These are phyloP conservation scores for Tulasnella calospora DNA, from an alignment of 768 basidiomycete genomes.

Conservation along the genomic window DNA sequence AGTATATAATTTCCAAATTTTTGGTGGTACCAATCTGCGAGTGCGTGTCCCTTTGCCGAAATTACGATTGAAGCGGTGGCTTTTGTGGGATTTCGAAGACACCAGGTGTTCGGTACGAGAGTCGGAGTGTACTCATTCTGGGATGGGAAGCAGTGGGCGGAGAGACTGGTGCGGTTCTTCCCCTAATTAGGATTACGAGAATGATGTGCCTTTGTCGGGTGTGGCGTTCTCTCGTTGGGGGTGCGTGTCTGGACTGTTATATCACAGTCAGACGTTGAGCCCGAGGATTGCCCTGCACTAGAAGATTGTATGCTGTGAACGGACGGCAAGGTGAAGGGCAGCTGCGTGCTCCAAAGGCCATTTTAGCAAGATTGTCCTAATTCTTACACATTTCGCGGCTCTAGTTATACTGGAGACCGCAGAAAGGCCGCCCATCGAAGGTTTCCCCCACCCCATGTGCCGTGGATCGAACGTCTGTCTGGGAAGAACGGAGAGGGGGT, in stretches of 20 bases:
- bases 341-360: no score
- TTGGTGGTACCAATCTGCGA: background rate
- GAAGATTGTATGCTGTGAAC: no score
- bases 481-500: background rate
- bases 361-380: no score
- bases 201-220: background rate
- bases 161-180: background rate
- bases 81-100: no score
- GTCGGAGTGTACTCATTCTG: background rate
- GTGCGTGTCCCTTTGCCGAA: background rate
- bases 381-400: no score
- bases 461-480: background rate
- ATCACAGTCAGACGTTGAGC: no score
- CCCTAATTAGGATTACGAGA: background rate
- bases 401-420: background rate
- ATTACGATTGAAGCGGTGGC: background rate
- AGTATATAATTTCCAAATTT: background rate
- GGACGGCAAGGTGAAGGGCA: no score
- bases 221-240: background rate
- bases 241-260: no score
- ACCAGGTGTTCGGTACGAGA: background rate
- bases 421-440: background rate
- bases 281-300: no score
- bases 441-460: no score
- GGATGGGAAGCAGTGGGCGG: background rate